Conservation (phyloP, 805 yeast species). For the Priceomyces carsonii region DNA sequence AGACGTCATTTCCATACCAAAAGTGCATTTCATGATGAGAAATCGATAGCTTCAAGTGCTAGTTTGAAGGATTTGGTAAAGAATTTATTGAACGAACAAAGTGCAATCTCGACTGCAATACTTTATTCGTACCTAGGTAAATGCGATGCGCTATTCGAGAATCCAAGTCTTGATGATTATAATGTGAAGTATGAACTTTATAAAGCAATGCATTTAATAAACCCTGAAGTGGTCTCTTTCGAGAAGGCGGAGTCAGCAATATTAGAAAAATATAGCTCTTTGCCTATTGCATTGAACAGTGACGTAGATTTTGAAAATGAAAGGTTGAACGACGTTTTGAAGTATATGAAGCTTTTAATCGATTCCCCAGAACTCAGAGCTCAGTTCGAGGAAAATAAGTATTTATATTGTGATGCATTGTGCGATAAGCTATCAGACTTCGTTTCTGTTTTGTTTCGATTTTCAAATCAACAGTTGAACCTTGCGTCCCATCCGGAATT, state of each 20-base stretch:
- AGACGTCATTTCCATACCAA: constrained; percentile 44
- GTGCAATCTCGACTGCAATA: background rate
- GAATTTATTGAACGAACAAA: background rate
- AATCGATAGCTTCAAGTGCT: background rate
- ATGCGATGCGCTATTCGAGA: constrained; percentile 8
- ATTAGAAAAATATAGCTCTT: constrained; percentile 27
- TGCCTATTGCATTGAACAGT: constrained; percentile 11
- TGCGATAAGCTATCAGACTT: constrained; percentile 28
- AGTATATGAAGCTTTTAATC: constrained; percentile 31
- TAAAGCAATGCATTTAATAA: constrained; percentile 24
- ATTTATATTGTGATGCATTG: constrained; percentile 16
- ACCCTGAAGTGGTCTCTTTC: constrained; percentile 26
- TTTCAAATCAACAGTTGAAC: constrained; percentile 24
- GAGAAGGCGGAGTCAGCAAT: constrained; percentile 22
- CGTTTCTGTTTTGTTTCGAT: constrained; percentile 24
- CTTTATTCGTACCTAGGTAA: background rate
- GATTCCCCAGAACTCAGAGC: constrained; percentile 29
- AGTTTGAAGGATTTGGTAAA: background rate
- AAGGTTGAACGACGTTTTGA: constrained; percentile 28
- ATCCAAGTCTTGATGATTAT: constrained; percentile 17
- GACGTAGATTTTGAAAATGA: constrained; percentile 13
- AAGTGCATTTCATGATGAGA: constrained; percentile 9
- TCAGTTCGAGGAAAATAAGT: constrained; percentile 5
- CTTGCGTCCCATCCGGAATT: constrained; percentile 27
- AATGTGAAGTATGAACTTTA: constrained; percentile 22